Evolutionary conservation across 2,329 filamentous ascomycete species (phyloP), one percentile per base, ranked within the genome.

Genomic region (Claviceps pazoutovae): DNA sequence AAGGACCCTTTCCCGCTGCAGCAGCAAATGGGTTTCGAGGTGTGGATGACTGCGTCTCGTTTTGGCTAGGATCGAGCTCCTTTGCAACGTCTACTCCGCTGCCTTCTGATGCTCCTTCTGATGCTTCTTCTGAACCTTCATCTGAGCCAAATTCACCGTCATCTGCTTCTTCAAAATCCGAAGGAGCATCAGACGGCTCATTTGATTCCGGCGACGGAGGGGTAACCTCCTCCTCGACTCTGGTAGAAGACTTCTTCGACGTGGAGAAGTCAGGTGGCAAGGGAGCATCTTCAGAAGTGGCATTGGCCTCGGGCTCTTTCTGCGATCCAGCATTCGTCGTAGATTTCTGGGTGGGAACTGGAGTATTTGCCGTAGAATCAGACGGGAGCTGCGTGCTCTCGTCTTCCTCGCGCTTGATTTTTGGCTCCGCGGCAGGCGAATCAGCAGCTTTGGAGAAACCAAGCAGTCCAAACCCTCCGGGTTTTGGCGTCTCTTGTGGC

Each of bases 31-130:
- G 83, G 57, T 76, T 79, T 55, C 79, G 72, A 1, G 79, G 76
- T 0, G 77, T 79, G 53, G 74, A 70, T 30, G 74, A 71, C 53
- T 75, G 71, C 14, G 75, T 74, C 39, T 71, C 69, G 38, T 68
- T 68, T 16, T 68, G 58, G 39, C 67, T 71, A 19, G 76, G 78
- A 57, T 76, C 82, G 13, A 83, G 65, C 48, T 84, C 80, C 59
- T 82, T 79, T n/a, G 74, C 74, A 46, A 84, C 75, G 62, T 84
- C 80, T 48, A 83, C 72, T 23, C 79, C 81, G 55, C 80, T 84
- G 14, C 80, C 80, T 59, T 79, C 77, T 0, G 70, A 74, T 6
- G 61, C 73, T 0, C 37, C 37, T 38, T 38, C 37, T 16, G 37
- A 38, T 14, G 37, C 14, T 16, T 3, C 36, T 38, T 38, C 36